Evolutionary conservation across 129 eudicot species (phyloP).

Genomic region (Chrysanthemum seticuspe): DNA sequence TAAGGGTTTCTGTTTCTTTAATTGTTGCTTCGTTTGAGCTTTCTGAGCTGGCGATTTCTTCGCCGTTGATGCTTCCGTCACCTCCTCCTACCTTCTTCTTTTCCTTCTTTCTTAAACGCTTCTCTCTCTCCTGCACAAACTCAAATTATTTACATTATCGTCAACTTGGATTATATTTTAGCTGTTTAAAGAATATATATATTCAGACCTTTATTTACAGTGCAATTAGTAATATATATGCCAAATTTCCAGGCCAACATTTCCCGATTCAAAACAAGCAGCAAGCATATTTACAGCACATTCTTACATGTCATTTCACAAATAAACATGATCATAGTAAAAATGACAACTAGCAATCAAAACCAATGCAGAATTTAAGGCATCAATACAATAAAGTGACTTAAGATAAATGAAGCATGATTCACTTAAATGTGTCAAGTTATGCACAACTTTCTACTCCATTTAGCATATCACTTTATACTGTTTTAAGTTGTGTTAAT

Average conservation of each 20-base stretch:
- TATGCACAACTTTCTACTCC: background rate
- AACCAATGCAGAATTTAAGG: background rate
- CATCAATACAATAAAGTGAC: background rate
- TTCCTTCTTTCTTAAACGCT: constrained; percentile 80
- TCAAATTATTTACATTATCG: constrained; percentile 6
- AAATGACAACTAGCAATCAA: background rate
- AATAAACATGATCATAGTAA: background rate
- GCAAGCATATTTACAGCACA: background rate
- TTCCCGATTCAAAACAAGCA: background rate
- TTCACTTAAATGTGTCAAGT: background rate
- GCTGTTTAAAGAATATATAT: background rate
- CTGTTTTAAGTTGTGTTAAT: background rate
- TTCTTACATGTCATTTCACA: background rate
- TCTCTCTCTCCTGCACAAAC: constrained; percentile 72
- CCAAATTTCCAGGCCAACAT: background rate
- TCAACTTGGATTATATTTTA: background rate
- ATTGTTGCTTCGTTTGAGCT: constrained; percentile 14
- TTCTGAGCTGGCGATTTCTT: constrained; percentile 35
- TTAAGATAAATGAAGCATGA: background rate
- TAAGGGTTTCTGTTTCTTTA: constrained; percentile 33
- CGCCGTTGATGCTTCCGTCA: constrained; percentile 42
- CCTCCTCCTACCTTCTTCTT: constrained; percentile 46
- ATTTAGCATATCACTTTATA: background rate
- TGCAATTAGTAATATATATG: background rate
- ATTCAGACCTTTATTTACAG: background rate